phyloP scores from a whole-genome alignment of 163 green algal species.

The Coccomyxa subellipsoidea region DNA sequence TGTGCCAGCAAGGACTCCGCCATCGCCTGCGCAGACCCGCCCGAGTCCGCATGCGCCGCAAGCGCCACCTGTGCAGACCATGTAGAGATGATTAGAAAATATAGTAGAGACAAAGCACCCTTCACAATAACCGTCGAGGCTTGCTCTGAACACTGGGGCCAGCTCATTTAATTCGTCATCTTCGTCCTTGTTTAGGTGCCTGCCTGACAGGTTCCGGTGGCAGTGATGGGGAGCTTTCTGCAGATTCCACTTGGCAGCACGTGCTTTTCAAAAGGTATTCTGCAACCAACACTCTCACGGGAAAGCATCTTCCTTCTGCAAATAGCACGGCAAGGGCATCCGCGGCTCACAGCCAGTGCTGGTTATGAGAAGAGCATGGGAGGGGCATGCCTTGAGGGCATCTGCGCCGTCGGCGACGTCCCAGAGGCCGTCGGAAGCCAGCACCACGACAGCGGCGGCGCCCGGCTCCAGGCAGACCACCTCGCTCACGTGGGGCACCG shows the following conservation, averaged over 20 bases:
- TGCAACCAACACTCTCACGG: too few relatives aligned
- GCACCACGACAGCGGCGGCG: constrained; percentile 52
- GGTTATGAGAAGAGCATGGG: background rate
- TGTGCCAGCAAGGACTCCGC: constrained; percentile 19
- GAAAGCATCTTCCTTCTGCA: background rate
- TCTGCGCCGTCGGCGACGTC: constrained; percentile 56
- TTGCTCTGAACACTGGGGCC: too few relatives aligned
- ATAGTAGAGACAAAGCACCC: too few relatives aligned
- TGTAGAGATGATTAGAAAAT: too few relatives aligned
- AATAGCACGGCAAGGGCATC: background rate
- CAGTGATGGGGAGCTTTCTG: too few relatives aligned
- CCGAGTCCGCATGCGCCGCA: background rate
- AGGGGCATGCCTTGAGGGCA: background rate
- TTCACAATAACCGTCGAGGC: too few relatives aligned
- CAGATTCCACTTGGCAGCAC: too few relatives aligned
- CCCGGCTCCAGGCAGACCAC: constrained; percentile 26
- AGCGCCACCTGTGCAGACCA: constrained; percentile 14
- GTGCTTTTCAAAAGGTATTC: too few relatives aligned
- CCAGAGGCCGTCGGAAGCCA: constrained; percentile 83
- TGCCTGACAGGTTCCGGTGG: too few relatives aligned
- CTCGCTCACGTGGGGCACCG: constrained; percentile 55
- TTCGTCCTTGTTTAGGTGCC: too few relatives aligned
- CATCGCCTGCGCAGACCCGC: background rate
- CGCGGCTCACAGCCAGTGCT: constrained; percentile 20
- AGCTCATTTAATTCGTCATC: too few relatives aligned